Conservation (phyloP, 1,284 basidiomycete genomes). For the Gymnopus androsaceus region DNA sequence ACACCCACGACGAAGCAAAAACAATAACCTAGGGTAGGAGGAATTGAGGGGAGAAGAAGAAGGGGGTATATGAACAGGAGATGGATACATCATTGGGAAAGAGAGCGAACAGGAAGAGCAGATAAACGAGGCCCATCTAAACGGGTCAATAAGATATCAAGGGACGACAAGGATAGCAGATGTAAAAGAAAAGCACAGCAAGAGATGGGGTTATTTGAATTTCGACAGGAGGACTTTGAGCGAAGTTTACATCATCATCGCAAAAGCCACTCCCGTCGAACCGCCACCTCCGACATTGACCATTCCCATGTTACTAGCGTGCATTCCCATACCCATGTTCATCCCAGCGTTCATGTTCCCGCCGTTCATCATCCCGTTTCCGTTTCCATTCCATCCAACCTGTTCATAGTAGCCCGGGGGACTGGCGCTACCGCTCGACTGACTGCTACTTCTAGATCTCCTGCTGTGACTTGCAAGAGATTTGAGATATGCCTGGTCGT, state of each 20-base stretch:
- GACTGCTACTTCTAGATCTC: constrained; percentile 1
- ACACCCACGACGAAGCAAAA: background rate
- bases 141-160: no score
- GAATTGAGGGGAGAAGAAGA: background rate
- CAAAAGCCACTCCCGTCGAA: constrained; percentile 4
- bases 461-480: constrained; percentile 6
- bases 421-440: constrained; percentile 12
- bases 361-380: background rate
- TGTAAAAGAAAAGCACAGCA: background rate
- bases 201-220: background rate
- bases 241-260: constrained; percentile 9
- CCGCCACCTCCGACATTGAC: constrained; percentile 9
- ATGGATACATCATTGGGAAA: constrained; percentile 1
- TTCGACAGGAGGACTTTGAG: background rate
- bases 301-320: constrained; percentile 11
- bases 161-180: no score
- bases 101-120: background rate
- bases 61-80: constrained; percentile 1
- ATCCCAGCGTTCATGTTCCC: constrained; percentile 1
- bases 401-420: constrained; percentile 3
- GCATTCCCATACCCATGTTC: constrained; percentile 2
- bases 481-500: constrained; percentile 9
- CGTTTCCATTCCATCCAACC: constrained; percentile 1
- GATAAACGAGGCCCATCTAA: background rate
- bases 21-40: background rate